Base-by-base conservation (phyloP, 192 early-diverging fungal genomes). In the Glomus cerebriforme region DNA sequence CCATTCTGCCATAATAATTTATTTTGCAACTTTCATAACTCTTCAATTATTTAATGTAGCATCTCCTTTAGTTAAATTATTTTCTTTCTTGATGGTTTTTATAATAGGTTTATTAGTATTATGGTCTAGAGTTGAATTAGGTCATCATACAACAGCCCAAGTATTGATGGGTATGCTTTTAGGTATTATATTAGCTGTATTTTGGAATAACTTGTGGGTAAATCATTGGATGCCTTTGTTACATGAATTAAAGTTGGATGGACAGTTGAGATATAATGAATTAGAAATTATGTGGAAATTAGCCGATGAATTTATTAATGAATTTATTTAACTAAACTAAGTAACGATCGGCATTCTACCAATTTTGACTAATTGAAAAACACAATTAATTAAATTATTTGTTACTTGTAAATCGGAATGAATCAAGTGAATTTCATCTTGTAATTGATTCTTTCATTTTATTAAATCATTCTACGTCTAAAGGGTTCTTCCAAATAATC, bases 91-190 rank as follows among this genome's bases (percentile, higher is more conserved):
- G 15, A 39, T 78, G 3, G 12, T 78, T 69, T 54, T 27, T 12
- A 58, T 69, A 22, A 69, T 45, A 13, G 80, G 80, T 26, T 19
- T 81, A 7, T 65, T 64, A 29, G 72, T 83, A 19, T 64, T 82
- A 5, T 83, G 82, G 82, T 83, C 82, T 17, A 70, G 82, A 29
- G 73, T 83, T 24, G 32, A 45, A 9, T 73, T 83, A 39, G 77
- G 81, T 13, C 81, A 83, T 72, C 82, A 83, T 62, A 82, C 80
- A 32, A 27, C 32, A 24, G 26, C 31, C 0, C 82, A 83, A 37
- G 82, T 83, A 5, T 37, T 79, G 15, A 81, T 59, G 34, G 82
- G 82, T 10, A 59, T 75, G 43, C 6, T 75, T 13, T 58, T 83
- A 27, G 82, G 82, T 4, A 58, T 32, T 6, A 26, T 26, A 10